Conservation (phyloP, 352 stramenopile species). For the Globisporangium yorkense region DNA sequence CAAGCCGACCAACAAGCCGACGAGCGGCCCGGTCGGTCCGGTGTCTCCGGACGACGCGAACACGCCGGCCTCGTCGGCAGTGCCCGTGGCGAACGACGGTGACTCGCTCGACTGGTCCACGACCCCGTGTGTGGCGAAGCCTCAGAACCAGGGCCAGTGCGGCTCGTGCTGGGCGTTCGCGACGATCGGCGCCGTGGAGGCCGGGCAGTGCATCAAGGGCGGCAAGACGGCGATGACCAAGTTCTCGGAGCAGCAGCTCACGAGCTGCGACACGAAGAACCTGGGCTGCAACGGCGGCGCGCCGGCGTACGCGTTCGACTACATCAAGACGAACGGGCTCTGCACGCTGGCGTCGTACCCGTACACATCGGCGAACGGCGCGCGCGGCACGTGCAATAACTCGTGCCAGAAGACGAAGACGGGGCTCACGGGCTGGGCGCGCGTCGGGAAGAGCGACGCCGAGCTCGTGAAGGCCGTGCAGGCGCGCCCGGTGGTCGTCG, state of each 20-base stretch:
- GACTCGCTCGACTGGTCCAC: constrained; percentile 30
- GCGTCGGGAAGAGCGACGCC: constrained; percentile 50
- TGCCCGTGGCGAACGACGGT: constrained; percentile 8
- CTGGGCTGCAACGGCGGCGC: constrained; percentile 88
- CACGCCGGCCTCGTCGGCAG: background rate
- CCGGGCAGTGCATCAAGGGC: constrained; percentile 74
- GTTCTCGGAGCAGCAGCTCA: constrained; percentile 90
- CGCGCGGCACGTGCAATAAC: constrained; percentile 10
- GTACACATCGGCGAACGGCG: background rate
- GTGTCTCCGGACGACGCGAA: constrained; percentile 5
- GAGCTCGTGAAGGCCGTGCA: constrained; percentile 82
- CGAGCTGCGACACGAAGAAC: constrained; percentile 84
- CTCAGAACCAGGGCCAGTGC: constrained; percentile 95
- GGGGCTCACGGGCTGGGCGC: constrained; percentile 22
- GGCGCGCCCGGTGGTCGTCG: constrained; percentile 89
- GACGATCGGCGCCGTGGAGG: constrained; percentile 85
- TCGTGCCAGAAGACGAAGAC: constrained; percentile 11
- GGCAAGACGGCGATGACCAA: constrained; percentile 36
- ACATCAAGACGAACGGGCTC: constrained; percentile 79
- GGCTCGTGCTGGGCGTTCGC: constrained; percentile 97
- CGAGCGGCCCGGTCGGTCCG: background rate
- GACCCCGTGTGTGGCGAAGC: constrained; percentile 93
- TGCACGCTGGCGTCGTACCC: constrained; percentile 14
- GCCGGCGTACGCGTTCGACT: constrained; percentile 88
- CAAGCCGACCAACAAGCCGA: background rate